Evolutionary conservation across 345 rosid species (phyloP).

Genomic region (Salix exigua): DNA sequence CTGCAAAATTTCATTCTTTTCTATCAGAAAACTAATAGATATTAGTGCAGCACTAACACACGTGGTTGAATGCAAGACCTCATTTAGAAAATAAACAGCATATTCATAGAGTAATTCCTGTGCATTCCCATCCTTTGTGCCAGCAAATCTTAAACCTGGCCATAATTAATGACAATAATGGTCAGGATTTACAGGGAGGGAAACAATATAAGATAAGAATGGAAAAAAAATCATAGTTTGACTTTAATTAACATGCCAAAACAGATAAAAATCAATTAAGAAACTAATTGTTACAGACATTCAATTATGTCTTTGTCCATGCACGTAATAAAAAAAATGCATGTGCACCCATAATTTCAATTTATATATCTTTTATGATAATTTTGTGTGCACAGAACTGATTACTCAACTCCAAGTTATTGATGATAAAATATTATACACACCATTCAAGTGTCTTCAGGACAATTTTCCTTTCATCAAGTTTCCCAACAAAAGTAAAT

Average conservation of each 20-base stretch:
- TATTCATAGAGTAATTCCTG: conserved; percentile 78
- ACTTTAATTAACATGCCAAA: neutral
- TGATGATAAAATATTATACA: neutral
- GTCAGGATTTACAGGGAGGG: neutral
- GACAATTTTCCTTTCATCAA: neutral
- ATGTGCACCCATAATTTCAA: neutral
- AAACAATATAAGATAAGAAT: neutral
- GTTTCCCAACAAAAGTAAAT: neutral
- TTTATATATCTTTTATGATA: neutral
- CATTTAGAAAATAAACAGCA: conserved; percentile 79
- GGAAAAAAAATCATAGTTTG: neutral
- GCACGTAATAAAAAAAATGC: neutral
- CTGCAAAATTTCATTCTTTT: conserved; percentile 41
- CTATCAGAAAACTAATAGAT: neutral
- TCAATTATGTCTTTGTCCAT: neutral
- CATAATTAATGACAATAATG: conserved; percentile 20
- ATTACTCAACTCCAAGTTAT: neutral
- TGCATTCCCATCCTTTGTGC: conserved; percentile 79
- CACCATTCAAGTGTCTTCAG: neutral
- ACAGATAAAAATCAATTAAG: neutral
- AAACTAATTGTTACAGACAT: neutral
- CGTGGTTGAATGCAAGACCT: conserved; percentile 46
- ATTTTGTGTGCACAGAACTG: neutral
- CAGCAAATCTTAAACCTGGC: conserved; percentile 90
- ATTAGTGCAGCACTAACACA: conserved; percentile 16